These are phyloP conservation scores for Sarocladiaceae sp. DNA, from an alignment of 2,329 filamentous ascomycete genomes.

Conservation along the genomic window DNA sequence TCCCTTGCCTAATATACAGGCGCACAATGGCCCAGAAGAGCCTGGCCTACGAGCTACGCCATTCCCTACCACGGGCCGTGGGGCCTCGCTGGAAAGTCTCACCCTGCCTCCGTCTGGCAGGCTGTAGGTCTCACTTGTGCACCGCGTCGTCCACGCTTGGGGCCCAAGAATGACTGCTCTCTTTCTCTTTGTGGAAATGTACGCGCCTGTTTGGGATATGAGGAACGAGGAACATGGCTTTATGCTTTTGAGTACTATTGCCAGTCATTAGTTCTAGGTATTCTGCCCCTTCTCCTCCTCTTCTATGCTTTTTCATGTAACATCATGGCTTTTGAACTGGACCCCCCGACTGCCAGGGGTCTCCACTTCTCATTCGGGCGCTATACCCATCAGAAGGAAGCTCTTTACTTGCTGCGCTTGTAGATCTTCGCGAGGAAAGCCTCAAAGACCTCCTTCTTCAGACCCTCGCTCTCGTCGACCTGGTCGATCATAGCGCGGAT, in stretches of 20 bases:
- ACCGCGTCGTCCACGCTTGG: background rate
- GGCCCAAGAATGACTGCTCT: no score
- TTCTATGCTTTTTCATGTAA: constrained; percentile 7
- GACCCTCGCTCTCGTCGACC: constrained; percentile 79
- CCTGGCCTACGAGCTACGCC: no score
- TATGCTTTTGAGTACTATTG: background rate
- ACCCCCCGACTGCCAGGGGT: constrained; percentile 8
- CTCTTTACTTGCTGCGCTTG: constrained; percentile 83
- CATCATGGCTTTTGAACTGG: background rate
- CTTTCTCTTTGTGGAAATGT: background rate
- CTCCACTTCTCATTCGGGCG: background rate
- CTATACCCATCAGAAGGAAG: background rate
- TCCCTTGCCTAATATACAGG: background rate
- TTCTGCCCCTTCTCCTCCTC: background rate
- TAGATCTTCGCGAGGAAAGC: constrained; percentile 95
- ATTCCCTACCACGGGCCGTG: background rate
- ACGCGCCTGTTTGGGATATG: background rate
- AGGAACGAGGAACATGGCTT: background rate
- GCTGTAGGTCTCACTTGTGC: background rate
- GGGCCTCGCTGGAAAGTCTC: constrained; percentile 1
- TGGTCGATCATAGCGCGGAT: constrained; percentile 70
- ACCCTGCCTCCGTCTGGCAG: constrained; percentile 2
- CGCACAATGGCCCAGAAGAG: no score
- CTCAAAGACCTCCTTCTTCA: constrained; percentile 89
- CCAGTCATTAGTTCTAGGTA: constrained; percentile 9